Conservation (phyloP, 202 grass and related monocot species). For the Cymbopogon flexuosus region DNA sequence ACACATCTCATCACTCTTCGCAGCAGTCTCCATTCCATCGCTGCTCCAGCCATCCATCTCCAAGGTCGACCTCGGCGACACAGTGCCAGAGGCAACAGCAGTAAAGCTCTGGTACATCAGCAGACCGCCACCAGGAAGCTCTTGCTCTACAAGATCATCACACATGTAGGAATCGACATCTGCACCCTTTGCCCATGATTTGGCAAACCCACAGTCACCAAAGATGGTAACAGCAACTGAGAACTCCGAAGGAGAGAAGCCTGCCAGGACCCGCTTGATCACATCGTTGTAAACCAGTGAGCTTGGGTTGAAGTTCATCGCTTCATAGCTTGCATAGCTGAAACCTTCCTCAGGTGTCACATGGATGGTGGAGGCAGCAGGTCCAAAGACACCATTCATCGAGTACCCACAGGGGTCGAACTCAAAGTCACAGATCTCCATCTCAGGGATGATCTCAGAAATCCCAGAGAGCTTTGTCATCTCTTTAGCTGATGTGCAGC, state of each 20-base stretch:
- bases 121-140: conserved; percentile 57
- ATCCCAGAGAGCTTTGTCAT: conserved; percentile 79
- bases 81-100: conserved; percentile 6
- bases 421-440: conserved; percentile 91
- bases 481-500: conserved; percentile 44
- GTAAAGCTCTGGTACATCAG: conserved; percentile 84
- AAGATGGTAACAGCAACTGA: conserved; percentile 77
- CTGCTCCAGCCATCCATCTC: conserved; percentile 52
- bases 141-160: conserved; percentile 46
- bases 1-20: not conserved
- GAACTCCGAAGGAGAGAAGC: conserved; percentile 71
- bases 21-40: not conserved
- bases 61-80: conserved; percentile 59
- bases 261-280: conserved; percentile 61
- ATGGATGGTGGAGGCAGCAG: conserved; percentile 71
- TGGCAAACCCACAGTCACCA: conserved; percentile 42
- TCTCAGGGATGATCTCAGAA: conserved; percentile 79
- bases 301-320: conserved; percentile 55
- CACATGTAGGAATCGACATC: conserved; percentile 47
- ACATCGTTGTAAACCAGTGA: conserved; percentile 50
- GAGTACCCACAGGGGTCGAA: conserved; percentile 90
- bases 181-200: conserved; percentile 47
- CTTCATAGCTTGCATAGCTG: conserved; percentile 94
- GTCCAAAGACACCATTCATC: conserved; percentile 66
- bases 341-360: conserved; percentile 91